Conservation (phyloP, 345 rosid genomes). For the Syzygium aqueum region DNA sequence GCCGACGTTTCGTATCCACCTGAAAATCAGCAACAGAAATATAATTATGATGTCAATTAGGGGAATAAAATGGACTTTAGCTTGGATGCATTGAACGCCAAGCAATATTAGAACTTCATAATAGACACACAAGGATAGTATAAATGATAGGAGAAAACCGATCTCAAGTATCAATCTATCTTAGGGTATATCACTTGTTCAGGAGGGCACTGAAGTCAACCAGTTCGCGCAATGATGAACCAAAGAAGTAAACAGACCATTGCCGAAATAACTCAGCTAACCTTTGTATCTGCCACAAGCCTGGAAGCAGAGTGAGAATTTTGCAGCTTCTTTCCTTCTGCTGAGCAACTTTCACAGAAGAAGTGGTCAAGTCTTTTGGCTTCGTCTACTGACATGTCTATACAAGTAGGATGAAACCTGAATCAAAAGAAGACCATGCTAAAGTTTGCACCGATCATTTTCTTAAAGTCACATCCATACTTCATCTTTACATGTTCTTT, state of each 20-base stretch:
- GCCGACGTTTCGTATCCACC: constrained; percentile 67
- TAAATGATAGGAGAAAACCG: not conserved
- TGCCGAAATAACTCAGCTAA: constrained; percentile 2
- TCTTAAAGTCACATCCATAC: constrained; percentile 4
- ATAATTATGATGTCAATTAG: not conserved
- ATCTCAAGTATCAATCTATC: not conserved
- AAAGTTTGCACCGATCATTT: constrained; percentile 7
- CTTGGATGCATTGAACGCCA: not conserved
- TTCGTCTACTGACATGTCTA: constrained; percentile 76
- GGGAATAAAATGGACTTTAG: not conserved
- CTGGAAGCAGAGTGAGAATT: constrained; percentile 41
- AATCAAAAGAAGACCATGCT: constrained; percentile 38
- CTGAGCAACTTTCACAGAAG: constrained; percentile 77
- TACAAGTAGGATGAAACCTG: constrained; percentile 99
- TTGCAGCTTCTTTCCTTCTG: constrained; percentile 53
- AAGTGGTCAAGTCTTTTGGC: constrained; percentile 76
- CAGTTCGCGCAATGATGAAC: not conserved
- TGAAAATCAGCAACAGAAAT: constrained; percentile 12
- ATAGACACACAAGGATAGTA: not conserved
- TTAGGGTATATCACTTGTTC: not conserved
- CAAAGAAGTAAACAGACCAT: not conserved
- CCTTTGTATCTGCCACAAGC: constrained; percentile 56
- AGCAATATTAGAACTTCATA: not conserved
- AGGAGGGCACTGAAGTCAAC: not conserved
- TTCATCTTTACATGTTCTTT: not conserved